phyloP scores from a whole-genome alignment of 2,329 filamentous ascomycete species.

The Fusarium foetens region DNA sequence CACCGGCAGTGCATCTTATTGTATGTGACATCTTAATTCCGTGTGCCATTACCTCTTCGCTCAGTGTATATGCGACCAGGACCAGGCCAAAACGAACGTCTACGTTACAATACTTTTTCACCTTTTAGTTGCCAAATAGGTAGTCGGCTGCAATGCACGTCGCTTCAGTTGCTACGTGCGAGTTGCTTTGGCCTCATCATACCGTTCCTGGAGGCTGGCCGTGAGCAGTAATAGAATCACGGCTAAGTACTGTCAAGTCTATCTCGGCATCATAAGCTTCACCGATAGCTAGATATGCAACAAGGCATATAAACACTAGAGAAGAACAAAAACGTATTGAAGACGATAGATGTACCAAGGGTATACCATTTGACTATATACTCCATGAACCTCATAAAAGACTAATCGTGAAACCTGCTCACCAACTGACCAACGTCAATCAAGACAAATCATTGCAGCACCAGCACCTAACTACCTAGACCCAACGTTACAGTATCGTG shows the following conservation, averaged over 20 bases:
- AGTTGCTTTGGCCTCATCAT: accelerated
- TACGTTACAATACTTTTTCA: no score
- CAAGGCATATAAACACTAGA: accelerated
- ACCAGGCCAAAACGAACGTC: accelerated
- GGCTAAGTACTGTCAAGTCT: not conserved
- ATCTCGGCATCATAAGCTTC: no score
- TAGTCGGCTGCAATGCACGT: accelerated
- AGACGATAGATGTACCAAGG: not conserved
- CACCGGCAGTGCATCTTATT: accelerated
- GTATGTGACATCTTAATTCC: accelerated
- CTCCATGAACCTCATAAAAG: not conserved
- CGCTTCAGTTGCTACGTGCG: accelerated
- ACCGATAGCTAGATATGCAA: accelerated
- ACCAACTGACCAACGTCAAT: accelerated
- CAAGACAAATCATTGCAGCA: no score
- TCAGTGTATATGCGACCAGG: accelerated
- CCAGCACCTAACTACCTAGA: not conserved
- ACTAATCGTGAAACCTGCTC: not conserved
- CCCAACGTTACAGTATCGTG: accelerated
- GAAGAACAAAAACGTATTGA: accelerated
- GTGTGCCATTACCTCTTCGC: accelerated
- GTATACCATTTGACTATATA: not conserved
- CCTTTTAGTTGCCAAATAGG: no score
- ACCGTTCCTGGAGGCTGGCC: accelerated
- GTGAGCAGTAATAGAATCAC: accelerated